Evolutionary conservation across 2,329 filamentous ascomycete species (phyloP).

Genomic region (Pestalotiopsis sp.): DNA sequence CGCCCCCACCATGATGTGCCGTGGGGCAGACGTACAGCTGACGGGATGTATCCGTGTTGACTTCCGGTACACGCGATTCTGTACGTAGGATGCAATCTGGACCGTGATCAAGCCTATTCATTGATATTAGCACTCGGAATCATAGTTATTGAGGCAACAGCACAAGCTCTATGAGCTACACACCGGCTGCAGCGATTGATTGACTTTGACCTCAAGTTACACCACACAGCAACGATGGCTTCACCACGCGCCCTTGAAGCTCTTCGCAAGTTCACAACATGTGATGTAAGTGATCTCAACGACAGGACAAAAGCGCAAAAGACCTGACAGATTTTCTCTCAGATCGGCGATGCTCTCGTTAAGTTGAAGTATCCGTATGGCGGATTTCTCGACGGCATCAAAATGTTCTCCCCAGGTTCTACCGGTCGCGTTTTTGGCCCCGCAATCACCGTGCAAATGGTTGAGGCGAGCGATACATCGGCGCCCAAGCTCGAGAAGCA

Average conservation of each 20-base stretch:
- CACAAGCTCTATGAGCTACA: too few species aligned
- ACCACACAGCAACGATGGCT: neutral
- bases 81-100: too few species aligned
- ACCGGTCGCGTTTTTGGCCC: conserved; percentile 20
- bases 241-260: neutral
- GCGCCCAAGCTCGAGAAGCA: conserved; percentile 28
- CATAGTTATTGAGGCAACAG: too few species aligned
- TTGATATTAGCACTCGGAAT: neutral
- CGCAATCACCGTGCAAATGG: conserved; percentile 33
- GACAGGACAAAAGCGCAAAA: too few species aligned
- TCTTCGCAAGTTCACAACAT: conserved; percentile 10
- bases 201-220: neutral
- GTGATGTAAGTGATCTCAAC: conserved; percentile 6
- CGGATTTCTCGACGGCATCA: conserved; percentile 27
- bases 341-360: conserved; percentile 29
- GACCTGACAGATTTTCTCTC: neutral
- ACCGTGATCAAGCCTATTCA: too few species aligned
- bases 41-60: too few species aligned
- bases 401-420: conserved; percentile 24
- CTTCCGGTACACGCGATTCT: too few species aligned
- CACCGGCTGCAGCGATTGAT: too few species aligned
- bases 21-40: too few species aligned
- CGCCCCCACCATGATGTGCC: too few species aligned
- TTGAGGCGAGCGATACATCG: conserved; percentile 24
- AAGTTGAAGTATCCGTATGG: conserved; percentile 31